Base-by-base conservation (phyloP, 805 yeast genomes). In the Wickerhamiella kurtzmanii region DNA sequence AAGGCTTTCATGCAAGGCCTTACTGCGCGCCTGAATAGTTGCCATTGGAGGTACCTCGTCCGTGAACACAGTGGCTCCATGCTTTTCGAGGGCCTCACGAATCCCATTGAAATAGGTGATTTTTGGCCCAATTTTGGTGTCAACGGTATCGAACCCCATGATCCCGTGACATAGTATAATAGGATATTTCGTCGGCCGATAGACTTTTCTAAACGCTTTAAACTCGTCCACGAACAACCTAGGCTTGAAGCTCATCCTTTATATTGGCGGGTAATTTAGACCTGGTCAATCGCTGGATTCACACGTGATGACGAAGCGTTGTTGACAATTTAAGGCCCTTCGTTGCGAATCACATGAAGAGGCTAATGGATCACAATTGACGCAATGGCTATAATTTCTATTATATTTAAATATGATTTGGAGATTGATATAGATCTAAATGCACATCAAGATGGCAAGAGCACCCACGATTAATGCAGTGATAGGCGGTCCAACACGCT, bases 41-140 rank as follows among this genome's bases (percentile, higher is more conserved):
- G 84, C 94, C 61, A 82, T 82, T 0, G 94, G 82, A 0, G 95
- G 89, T 0, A 87, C 96, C 53, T 72, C 76, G 1, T 89, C 84
- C 2, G 79, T 78, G 35, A 80, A 59, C 0, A 83, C 89, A 0
- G 72, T 70, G 40, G 83, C 75, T 0, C 95, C 95, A 20, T 75
- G 68, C 2, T 61, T 59, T 45, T 72, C 73, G 20, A 87, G 61
- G 0, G 77, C 77, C 28, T 74, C 73, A 51, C 75, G 75, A 20
- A 88, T 76, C 1, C 96, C 96, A 48, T 73, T 71, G 94, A 95
- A 88, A 58, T 88, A 87, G 48, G 80, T 81, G 20, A 84, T 63
- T 38, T 69, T 25, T 2, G 44, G 44, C 2, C 59, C 62, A 3
- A 46, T 41, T 0, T 79, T 77, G 6, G 77, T 53, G 35, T 66